A percentile compares a stretch with the other conserved stretches of the same genome.
Evolutionary conservation across 768 basidiomycete genomes (phyloP).

Genomic region (Hericium erinaceus): DNA sequence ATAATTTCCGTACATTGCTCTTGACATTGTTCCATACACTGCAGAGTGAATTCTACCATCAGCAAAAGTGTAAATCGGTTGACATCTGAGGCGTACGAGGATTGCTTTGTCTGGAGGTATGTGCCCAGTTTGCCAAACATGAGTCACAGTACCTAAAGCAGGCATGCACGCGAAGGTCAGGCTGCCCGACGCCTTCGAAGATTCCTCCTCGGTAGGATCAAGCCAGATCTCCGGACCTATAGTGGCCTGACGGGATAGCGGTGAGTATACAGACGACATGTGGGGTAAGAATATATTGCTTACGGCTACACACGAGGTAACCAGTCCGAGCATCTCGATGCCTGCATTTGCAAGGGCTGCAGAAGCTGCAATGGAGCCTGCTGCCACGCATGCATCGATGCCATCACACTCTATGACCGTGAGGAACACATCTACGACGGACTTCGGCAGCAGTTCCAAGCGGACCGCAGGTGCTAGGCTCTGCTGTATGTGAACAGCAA

Average conservation of each 20-base stretch:
- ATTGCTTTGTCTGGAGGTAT: conserved; percentile 45
- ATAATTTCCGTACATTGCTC: conserved; percentile 58
- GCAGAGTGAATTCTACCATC: background rate
- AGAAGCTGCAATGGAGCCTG: conserved; percentile 80
- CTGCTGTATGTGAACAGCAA: conserved; percentile 79
- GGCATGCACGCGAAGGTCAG: conserved; percentile 83
- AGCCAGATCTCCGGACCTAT: conserved; percentile 56
- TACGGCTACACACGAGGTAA: conserved; percentile 76
- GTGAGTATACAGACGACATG: conserved; percentile 5
- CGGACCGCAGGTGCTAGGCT: conserved; percentile 77
- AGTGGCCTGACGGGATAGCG: conserved; percentile 35
- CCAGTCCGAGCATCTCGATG: conserved; percentile 84
- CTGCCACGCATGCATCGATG: conserved; percentile 78
- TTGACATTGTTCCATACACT: conserved; percentile 69
- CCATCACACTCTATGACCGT: conserved; percentile 89
- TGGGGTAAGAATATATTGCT: conserved; percentile 15
- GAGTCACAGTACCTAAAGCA: conserved; percentile 75
- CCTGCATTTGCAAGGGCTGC: conserved; percentile 90
- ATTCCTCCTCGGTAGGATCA: conserved; percentile 75
- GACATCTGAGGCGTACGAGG: conserved; percentile 29
- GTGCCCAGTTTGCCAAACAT: conserved; percentile 77
- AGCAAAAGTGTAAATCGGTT: background rate
- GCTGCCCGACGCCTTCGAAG: conserved; percentile 44
- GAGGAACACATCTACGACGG: conserved; percentile 85
- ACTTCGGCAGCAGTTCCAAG: conserved; percentile 88